Percentiles rank a stretch among this genome's conserved stretches.
Evolutionary conservation across 768 basidiomycete species (phyloP).

Genomic region (Boletus subparvulus): DNA sequence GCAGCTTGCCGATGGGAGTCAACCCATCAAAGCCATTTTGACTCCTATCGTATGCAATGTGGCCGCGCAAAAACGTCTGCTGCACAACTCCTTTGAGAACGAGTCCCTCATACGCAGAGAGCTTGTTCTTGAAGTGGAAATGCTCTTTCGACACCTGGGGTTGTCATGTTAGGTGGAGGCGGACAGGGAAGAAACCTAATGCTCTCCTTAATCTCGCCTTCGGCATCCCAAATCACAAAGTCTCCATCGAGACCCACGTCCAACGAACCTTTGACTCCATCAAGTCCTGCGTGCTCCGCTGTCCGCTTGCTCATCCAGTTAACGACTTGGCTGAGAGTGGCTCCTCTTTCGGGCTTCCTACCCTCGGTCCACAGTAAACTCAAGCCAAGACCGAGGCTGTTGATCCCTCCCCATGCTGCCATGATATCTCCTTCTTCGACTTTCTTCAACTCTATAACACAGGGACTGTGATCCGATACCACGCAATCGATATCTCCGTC

Average conservation of each 20-base stretch:
- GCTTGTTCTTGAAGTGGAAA: conserved; percentile 90
- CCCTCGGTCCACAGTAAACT: conserved; percentile 90
- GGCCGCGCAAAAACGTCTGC: conserved; percentile 78
- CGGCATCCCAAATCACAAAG: conserved; percentile 80
- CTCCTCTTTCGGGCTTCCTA: conserved; percentile 45
- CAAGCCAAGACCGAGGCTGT: conserved; percentile 85
- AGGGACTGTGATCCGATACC: conserved; percentile 96
- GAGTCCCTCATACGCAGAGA: conserved; percentile 85
- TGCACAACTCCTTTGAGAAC: conserved; percentile 68
- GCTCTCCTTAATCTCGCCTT: conserved; percentile 42
- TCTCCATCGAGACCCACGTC: conserved; percentile 80
- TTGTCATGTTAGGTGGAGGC: conserved; percentile 4
- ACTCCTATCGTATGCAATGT: conserved; percentile 55
- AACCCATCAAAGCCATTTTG: conserved; percentile 37
- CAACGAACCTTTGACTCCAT: conserved; percentile 67
- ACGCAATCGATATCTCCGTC: conserved; percentile 88
- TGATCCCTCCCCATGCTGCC: conserved; percentile 94
- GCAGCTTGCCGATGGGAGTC: conserved; percentile 37
- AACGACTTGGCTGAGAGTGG: conserved; percentile 60
- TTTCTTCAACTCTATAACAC: conserved; percentile 77
- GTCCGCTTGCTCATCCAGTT: conserved; percentile 75
- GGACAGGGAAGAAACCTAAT: neutral
- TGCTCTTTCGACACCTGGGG: conserved; percentile 67
- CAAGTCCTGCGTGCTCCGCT: conserved; percentile 78
- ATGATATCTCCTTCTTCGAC: conserved; percentile 78